These are phyloP conservation scores for Alternaria ventricosa DNA, from an alignment of 2,329 filamentous ascomycete genomes.

Conservation along the genomic window DNA sequence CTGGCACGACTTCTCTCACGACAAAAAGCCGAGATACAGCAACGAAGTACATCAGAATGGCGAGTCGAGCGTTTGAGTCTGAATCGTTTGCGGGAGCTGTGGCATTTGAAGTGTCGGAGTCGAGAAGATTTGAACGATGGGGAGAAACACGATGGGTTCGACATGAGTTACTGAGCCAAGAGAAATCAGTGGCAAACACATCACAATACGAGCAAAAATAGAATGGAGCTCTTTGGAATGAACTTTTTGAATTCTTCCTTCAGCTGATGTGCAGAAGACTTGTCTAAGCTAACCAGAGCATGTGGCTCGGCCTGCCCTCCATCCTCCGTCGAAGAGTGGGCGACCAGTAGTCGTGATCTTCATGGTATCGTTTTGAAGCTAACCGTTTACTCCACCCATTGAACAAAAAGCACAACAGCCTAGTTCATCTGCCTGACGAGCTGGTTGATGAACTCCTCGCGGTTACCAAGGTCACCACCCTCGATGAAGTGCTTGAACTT, in stretches of 20 bases:
- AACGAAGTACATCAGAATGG: neutral
- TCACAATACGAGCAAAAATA: too few relatives aligned
- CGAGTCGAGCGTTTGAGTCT: neutral
- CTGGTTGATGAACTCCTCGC: constrained; percentile 96
- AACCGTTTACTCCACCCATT: constrained; percentile 38
- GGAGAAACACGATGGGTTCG: neutral
- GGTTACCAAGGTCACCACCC: constrained; percentile 98
- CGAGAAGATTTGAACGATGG: neutral
- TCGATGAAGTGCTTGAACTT: constrained; percentile 99
- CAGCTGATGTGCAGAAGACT: constrained; percentile 31
- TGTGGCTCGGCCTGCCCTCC: constrained; percentile 40
- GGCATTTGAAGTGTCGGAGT: neutral
- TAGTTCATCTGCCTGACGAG: constrained; percentile 99
- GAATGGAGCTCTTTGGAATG: constrained; percentile 4
- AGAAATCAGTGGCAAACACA: too few relatives aligned
- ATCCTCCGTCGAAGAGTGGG: constrained; percentile 24
- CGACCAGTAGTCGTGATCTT: constrained; percentile 31
- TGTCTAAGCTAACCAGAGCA: constrained; percentile 39
- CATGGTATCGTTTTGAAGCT: constrained; percentile 37
- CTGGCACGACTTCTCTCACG: neutral
- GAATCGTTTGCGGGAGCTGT: neutral
- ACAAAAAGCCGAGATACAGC: neutral
- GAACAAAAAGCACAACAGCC: constrained; percentile 30
- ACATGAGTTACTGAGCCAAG: neutral
- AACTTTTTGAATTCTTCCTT: constrained; percentile 31